Evolutionary conservation across 2,329 filamentous ascomycete genomes (phyloP), one percentile per base, ranked within the genome.

Genomic region (Huntiella omanensis): DNA sequence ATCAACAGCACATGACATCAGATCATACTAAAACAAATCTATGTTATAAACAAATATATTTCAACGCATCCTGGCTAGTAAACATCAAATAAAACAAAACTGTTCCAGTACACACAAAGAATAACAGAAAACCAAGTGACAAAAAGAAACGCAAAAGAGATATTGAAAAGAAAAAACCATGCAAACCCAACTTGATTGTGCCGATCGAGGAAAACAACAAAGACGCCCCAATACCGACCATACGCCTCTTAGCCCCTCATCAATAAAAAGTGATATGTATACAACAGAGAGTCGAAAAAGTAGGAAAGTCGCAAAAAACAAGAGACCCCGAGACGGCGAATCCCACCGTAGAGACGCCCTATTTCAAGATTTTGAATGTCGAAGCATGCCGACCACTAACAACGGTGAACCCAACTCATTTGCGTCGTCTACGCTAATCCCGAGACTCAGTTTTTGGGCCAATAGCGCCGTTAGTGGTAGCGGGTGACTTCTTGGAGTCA

Each of bases 381-480:
- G 16, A 15, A 36, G 35, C 43, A 37, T 38, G 16, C 33, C 11
- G 48, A 37, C 43, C 34, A 40, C 11, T 47, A 40, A 39, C 34
- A 39, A 50, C 37, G 38, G 13, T 40, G 43, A 49, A 38, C 19
- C 33, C 40, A 49, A 35, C 19, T 40, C 40, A 47, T 43, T 45
- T 10, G 50, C 56, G 8, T 28, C 22, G 22, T 15, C 7, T n/a
- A 5, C 11, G 7, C 40, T 43, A 43, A 13, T 32, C 33, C 15
- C 55, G 50, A 11, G 57, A 58, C 55, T 75, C 71, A 35, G 64
- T 56, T 60, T 73, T 74, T 13, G 66, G 59, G 5, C 59, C 63
- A 55, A 65, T 62, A 48, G 67, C 59, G 34, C 68, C 68, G 48
- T 71, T 73, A 4, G 65, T 62, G 46, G 61, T 67, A 0, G 67